Percentiles rank a stretch among this genome's conserved stretches.
phyloP scores from a whole-genome alignment of 768 basidiomycete species.

The Tulasnella sp. region DNA sequence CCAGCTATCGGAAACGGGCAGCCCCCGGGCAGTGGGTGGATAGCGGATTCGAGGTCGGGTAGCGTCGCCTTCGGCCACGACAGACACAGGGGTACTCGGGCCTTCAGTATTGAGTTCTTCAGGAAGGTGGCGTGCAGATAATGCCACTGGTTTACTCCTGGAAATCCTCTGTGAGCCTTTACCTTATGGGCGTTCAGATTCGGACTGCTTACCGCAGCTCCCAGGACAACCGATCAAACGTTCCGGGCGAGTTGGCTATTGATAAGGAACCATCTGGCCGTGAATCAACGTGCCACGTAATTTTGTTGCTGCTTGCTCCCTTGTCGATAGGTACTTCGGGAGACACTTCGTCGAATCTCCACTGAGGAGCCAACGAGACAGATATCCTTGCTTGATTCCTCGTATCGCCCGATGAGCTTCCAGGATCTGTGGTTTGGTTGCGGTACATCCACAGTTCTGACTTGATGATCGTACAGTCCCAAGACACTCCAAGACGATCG shows the following conservation, averaged over 20 bases:
- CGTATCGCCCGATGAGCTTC: not conserved
- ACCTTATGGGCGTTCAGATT: not conserved
- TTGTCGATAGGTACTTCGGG: conserved; percentile 3
- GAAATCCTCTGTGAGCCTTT: not conserved
- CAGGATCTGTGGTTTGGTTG: not conserved
- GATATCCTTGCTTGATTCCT: not conserved
- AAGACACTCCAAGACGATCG: conserved; percentile 14
- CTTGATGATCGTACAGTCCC: not conserved
- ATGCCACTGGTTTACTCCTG: not conserved
- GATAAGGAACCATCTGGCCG: not conserved
- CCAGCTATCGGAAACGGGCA: not conserved
- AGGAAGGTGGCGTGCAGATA: not conserved
- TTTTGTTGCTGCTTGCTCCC: not conserved
- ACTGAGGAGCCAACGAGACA: not conserved
- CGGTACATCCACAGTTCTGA: not conserved
- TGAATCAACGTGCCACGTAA: not conserved
- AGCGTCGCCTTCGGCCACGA: not conserved
- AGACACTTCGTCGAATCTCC: not conserved
- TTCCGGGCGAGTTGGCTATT: not conserved
- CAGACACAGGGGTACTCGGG: not conserved
- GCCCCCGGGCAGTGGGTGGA: not conserved
- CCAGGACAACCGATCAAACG: not conserved
- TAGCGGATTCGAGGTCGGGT: not conserved
- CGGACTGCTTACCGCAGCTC: not conserved
- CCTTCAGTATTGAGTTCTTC: not conserved